Percentiles rank a stretch among this genome's conserved stretches.
phyloP scores from a whole-genome alignment of 139 green algal genomes.

The Chlorella vulgaris region DNA sequence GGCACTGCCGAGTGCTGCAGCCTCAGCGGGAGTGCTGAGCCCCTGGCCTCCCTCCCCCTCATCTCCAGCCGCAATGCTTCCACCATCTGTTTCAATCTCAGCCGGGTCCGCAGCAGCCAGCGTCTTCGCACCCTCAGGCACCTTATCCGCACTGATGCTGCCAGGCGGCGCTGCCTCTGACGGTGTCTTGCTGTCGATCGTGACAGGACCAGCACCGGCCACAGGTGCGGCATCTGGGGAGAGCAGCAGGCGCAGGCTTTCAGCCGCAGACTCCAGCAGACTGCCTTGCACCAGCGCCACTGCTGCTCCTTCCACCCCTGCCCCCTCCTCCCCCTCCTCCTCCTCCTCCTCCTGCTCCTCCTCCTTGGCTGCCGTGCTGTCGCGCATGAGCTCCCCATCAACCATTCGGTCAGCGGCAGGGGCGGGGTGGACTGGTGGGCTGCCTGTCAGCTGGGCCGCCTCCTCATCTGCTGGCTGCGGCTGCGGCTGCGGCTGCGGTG shows the following conservation, averaged over 20 bases:
- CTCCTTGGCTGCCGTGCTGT: background rate
- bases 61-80: background rate
- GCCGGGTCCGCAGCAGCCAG: background rate
- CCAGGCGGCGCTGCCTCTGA: too few species aligned
- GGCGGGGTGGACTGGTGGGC: too few species aligned
- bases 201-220: background rate
- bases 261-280: background rate
- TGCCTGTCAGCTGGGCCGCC: too few species aligned
- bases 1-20: background rate
- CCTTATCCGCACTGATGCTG: too few species aligned
- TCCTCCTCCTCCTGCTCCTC: background rate
- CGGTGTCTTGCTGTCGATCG: too few species aligned
- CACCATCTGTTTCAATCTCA: too few species aligned
- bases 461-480: too few species aligned
- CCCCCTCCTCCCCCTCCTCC: background rate
- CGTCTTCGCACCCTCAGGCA: too few species aligned
- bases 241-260: background rate
- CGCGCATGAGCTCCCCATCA: too few species aligned
- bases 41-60: too few species aligned
- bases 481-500: too few species aligned
- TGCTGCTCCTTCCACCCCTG: background rate
- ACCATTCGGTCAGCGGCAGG: too few species aligned
- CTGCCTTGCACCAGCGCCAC: background rate
- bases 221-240: background rate
- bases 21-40: background rate